These are phyloP conservation scores for Eudorina sp. DNA, from an alignment of 139 green algal species.

Conservation along the genomic window DNA sequence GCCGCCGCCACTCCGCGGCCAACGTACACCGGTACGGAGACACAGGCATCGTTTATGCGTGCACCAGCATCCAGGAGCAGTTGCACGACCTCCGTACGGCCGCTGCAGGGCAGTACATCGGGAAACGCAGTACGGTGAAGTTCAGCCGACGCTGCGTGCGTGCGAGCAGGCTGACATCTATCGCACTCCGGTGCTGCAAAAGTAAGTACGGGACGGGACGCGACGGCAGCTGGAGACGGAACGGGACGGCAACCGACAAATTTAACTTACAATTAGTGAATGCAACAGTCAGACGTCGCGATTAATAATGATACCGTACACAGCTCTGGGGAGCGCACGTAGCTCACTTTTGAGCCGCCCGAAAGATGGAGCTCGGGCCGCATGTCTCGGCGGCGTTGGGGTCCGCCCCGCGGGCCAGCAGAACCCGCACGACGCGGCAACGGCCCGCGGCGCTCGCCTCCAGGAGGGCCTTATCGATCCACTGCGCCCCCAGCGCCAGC, in stretches of 20 bases:
- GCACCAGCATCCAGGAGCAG: conserved; percentile 5
- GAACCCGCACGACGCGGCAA: neutral
- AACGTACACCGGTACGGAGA: neutral
- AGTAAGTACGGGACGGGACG: neutral
- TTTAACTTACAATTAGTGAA: too few relatives aligned
- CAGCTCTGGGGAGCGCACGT: too few relatives aligned
- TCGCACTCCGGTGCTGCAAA: too few relatives aligned
- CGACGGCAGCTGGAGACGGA: too few relatives aligned
- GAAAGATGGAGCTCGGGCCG: neutral
- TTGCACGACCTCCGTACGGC: neutral
- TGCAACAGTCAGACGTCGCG: too few relatives aligned
- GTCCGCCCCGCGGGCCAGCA: neutral
- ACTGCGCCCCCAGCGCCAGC: neutral
- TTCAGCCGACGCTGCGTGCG: too few relatives aligned
- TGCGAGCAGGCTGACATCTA: too few relatives aligned
- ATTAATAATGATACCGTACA: too few relatives aligned
- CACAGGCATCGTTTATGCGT: neutral
- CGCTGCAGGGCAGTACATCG: neutral
- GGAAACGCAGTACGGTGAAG: neutral
- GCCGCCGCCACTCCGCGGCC: neutral
- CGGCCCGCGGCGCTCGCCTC: neutral
- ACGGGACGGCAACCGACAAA: too few relatives aligned
- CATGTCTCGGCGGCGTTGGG: neutral
- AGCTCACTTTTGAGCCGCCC: neutral
- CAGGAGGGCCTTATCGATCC: neutral